These are phyloP conservation scores for Trametes sanguinea DNA, from an alignment of 768 basidiomycete species.

Conservation along the genomic window DNA sequence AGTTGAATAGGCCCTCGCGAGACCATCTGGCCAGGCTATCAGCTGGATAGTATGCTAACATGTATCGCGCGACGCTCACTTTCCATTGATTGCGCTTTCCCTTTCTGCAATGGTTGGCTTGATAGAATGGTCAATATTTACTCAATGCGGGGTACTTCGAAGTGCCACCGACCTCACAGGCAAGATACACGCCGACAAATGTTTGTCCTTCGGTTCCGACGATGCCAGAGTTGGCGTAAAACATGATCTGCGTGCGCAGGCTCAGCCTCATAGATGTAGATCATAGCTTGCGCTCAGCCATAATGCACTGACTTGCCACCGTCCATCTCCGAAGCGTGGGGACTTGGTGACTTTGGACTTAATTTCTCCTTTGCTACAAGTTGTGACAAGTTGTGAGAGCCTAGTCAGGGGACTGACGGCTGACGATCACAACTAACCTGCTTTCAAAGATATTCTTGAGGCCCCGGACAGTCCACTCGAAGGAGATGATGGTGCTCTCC, in stretches of 20 bases:
- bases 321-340: conserved; percentile 70
- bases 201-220: conserved; percentile 53
- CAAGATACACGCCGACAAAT: conserved; percentile 76
- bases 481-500: conserved; percentile 59
- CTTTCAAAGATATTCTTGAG: conserved; percentile 75
- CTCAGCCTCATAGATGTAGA: background rate
- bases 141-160: background rate
- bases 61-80: conserved; percentile 36
- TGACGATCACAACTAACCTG: conserved; percentile 40
- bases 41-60: background rate
- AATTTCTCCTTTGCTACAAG: conserved; percentile 61
- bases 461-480: conserved; percentile 79
- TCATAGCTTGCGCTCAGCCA: background rate
- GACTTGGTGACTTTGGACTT: conserved; percentile 82
- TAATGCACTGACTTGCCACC: conserved; percentile 60
- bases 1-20: conserved; percentile 84
- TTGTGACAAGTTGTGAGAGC: background rate
- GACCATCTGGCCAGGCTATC: conserved; percentile 56
- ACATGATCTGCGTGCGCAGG: conserved; percentile 56
- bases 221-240: conserved; percentile 81
- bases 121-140: background rate
- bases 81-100: conserved; percentile 62
- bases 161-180: conserved; percentile 64
- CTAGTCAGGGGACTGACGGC: background rate
- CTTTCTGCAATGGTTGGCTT: conserved; percentile 80